A percentile compares a stretch with the other conserved stretches of the same genome.
phyloP scores from a whole-genome alignment of 2,329 filamentous ascomycete species.

The Dactylellina sp. region DNA sequence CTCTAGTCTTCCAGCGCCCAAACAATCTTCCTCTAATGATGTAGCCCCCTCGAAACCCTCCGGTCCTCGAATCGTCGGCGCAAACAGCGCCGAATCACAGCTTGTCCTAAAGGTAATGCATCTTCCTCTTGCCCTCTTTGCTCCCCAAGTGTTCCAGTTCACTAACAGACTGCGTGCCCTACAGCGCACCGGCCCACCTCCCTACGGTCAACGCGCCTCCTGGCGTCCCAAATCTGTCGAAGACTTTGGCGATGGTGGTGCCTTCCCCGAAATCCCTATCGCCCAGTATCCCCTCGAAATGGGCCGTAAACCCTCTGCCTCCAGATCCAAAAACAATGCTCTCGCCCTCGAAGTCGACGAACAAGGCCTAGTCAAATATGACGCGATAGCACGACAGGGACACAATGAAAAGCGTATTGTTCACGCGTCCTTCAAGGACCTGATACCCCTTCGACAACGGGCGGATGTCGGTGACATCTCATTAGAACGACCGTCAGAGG shows the following conservation, averaged over 20 bases:
- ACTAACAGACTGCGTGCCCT: conserved; percentile 48
- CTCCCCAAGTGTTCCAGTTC: conserved; percentile 34
- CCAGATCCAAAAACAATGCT: conserved; percentile 72
- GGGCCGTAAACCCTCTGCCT: conserved; percentile 80
- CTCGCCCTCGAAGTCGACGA: conserved; percentile 91
- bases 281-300: conserved; percentile 97
- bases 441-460: conserved; percentile 92
- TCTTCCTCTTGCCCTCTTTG: neutral
- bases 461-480: conserved; percentile 93
- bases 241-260: conserved; percentile 95
- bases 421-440: conserved; percentile 94
- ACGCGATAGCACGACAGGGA: conserved; percentile 90
- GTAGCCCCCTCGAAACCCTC: conserved; percentile 71
- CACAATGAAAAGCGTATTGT: conserved; percentile 86
- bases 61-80: conserved; percentile 83
- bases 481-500: conserved; percentile 83
- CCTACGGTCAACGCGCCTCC: conserved; percentile 86
- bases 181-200: conserved; percentile 81
- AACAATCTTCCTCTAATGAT: conserved; percentile 56
- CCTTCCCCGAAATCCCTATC: conserved; percentile 91
- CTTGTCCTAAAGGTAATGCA: conserved; percentile 77
- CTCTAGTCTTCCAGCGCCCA: conserved; percentile 59
- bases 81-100: conserved; percentile 85
- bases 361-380: conserved; percentile 94
- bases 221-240: conserved; percentile 91